A percentile compares a stretch with the other conserved stretches of the same genome.
Evolutionary conservation across 345 rosid species (phyloP).

Genomic region (Stellera chamaejasme): DNA sequence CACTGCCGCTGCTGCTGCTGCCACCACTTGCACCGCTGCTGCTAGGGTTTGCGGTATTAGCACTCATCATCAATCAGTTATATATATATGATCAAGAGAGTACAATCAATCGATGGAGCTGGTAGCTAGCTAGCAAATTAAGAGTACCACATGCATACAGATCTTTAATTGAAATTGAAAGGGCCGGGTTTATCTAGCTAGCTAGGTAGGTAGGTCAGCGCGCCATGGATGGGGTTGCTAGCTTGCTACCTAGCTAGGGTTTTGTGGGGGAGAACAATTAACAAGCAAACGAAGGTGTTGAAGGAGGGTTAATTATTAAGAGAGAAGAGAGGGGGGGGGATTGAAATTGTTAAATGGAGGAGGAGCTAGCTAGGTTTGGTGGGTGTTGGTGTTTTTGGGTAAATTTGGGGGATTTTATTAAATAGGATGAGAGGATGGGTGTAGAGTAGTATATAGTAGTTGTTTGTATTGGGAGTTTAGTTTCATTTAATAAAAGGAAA

Average conservation of each 20-base stretch:
- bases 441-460: too few species aligned
- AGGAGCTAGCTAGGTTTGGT: constrained; percentile 15
- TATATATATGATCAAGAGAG: background rate
- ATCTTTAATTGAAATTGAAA: too few species aligned
- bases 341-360: constrained; percentile 27
- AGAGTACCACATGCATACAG: too few species aligned
- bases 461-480: too few species aligned
- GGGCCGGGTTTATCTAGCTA: too few species aligned
- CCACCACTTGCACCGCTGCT: constrained; percentile 25
- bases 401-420: constrained; percentile 14
- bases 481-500: too few species aligned
- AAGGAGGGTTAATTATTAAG: background rate
- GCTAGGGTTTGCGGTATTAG: constrained; percentile 33
- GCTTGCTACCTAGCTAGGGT: constrained; percentile 17
- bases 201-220: background rate
- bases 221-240: background rate
- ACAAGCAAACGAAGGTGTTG: background rate
- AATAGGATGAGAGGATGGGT: too few species aligned
- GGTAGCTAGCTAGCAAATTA: too few species aligned
- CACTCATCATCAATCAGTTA: constrained; percentile 33
- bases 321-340: constrained; percentile 7
- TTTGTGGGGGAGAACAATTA: constrained; percentile 3
- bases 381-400: constrained; percentile 14
- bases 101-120: too few species aligned
- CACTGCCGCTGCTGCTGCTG: constrained; percentile 21